Evolutionary conservation across 139 green algal genomes (phyloP), one percentile per base, ranked within the genome.

Genomic region (Raphidocelis subcapitata): DNA sequence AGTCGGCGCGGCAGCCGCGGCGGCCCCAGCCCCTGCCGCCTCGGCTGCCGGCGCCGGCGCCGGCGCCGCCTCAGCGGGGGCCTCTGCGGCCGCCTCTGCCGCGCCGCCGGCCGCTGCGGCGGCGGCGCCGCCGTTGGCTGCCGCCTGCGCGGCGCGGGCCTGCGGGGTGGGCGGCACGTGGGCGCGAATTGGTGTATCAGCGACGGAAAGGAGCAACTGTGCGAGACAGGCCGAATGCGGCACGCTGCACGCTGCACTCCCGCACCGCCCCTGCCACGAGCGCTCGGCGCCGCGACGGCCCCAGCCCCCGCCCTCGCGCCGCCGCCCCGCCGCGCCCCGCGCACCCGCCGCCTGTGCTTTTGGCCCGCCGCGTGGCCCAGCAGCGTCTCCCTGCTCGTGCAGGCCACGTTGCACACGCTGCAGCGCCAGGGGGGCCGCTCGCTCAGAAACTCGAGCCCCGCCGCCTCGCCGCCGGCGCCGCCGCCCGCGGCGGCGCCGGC

Each of bases 361-460:
- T 82, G 81, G 0, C 94, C 94, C 3, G 75, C 37, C 0, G 94
- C 93, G 73, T 98, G 94, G 3, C 73, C 80, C 32, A 90, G 51
- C 35, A 98, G 81, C 3, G 92, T 97, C 32, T 97, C 90, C 35
- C 84, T 49, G 72, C 88, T 95, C 0, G 94, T 98, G 84, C 89
- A 95, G 28, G 51, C 89, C 26, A 98, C 92, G 56, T 94, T 93
- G 85, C 94, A 98, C 2, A 92, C 69, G 28, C 66, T 90, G 83
- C 92, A 97, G 47, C 75, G 86, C 92, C 92, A 97, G 0, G 93
- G 93, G 3, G 90, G 75, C 12, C 82, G 55, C 1, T 76, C 89
- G 1, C 77, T 73, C 63, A 97, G 74, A 67, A 91, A 95, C 68
- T 94, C 81, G 3, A 84, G 46, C 20, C 90, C 93, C 1, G 76